Percentiles rank a stretch among this genome's conserved stretches.
Conservation (phyloP, 2,329 filamentous ascomycete species). For the Colletotrichum ledebouriae region DNA sequence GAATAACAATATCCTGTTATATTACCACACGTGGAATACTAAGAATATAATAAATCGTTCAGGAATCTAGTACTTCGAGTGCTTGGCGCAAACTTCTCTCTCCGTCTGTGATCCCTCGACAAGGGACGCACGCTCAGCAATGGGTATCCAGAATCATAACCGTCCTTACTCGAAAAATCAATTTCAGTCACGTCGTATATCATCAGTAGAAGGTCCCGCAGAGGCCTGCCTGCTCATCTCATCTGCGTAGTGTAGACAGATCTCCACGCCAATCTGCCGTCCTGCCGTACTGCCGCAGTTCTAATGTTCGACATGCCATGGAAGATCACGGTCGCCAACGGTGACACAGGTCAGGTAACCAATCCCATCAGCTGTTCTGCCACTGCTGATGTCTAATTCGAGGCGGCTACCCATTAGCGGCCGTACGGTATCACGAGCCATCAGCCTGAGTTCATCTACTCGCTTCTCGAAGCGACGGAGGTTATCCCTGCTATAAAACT, state of each 20-base stretch:
- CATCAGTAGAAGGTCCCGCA: conserved; percentile 24
- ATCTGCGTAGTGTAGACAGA: neutral
- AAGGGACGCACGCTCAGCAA: conserved; percentile 7
- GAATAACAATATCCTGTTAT: conserved; percentile 6
- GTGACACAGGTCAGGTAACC: conserved; percentile 66
- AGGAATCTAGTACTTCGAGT: conserved; percentile 14
- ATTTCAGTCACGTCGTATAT: conserved; percentile 29
- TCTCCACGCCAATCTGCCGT: neutral
- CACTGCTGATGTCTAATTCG: conserved; percentile 77
- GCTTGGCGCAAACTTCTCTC: conserved; percentile 3
- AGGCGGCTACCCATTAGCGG: conserved; percentile 89
- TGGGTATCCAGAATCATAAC: conserved; percentile 31
- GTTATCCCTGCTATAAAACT: conserved; percentile 89
- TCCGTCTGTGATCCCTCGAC: neutral
- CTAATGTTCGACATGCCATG: conserved; percentile 60
- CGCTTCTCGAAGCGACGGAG: conserved; percentile 86
- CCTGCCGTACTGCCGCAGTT: neutral
- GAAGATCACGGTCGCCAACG: conserved; percentile 63
- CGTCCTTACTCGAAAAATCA: conserved; percentile 1
- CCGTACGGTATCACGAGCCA: conserved; percentile 85
- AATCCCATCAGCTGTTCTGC: conserved; percentile 57
- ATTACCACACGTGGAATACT: neutral
- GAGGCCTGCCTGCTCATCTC: conserved; percentile 30
- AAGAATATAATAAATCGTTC: neutral
- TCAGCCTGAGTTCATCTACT: conserved; percentile 87